A percentile compares a stretch with the other conserved stretches of the same genome.
Conservation (phyloP, 2,329 filamentous ascomycete species). For the Aspergillus jensenii region DNA sequence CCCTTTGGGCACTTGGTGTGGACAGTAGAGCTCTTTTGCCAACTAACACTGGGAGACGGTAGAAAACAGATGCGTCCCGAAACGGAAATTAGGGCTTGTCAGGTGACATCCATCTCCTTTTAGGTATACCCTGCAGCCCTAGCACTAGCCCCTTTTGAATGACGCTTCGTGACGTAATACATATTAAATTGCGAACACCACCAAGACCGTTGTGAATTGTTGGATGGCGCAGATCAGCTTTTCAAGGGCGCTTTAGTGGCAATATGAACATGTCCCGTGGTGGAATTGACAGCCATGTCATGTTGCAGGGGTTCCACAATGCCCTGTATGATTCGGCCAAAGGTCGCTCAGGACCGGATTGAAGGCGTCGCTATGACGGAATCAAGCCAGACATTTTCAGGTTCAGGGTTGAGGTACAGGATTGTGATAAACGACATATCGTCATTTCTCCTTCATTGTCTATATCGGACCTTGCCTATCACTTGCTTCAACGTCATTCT, state of each 20-base stretch:
- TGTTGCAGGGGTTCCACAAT: constrained; percentile 49
- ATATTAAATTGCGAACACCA: background rate
- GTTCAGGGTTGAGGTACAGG: background rate
- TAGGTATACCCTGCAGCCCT: background rate
- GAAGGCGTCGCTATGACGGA: constrained; percentile 17
- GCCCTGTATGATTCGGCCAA: constrained; percentile 3
- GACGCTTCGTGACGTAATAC: background rate
- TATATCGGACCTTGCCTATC: background rate
- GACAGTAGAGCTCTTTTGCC: background rate
- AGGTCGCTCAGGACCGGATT: background rate
- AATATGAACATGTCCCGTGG: background rate
- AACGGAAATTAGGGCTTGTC: constrained; percentile 5
- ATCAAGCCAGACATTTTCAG: constrained; percentile 2
- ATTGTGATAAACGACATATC: background rate
- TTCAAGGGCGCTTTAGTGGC: background rate
- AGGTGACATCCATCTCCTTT: constrained; percentile 5
- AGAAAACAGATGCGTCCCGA: constrained; percentile 1
- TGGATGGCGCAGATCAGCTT: background rate
- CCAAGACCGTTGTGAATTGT: background rate
- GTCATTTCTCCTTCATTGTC: constrained; percentile 6
- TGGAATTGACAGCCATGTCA: constrained; percentile 3
- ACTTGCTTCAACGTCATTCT: constrained; percentile 9
- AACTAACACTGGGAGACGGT: background rate
- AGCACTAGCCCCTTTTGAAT: background rate
- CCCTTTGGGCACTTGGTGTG: background rate